Evolutionary conservation across 1,284 basidiomycete genomes (phyloP), one percentile per base, ranked within the genome.

Genomic region (Anthracocystis setariae): DNA sequence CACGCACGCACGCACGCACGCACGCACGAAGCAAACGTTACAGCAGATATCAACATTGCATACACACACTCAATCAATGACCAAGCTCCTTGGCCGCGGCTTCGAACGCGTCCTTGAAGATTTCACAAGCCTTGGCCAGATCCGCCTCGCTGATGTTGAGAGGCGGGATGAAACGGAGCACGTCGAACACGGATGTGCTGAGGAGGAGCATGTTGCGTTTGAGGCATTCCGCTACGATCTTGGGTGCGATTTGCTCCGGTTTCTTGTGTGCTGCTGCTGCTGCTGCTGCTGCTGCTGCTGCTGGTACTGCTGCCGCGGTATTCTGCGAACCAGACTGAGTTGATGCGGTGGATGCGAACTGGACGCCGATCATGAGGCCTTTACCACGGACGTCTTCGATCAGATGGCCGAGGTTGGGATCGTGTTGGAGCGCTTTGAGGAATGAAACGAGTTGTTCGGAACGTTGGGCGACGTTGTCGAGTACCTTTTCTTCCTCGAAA

Each of bases 351-450:
- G 48, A n/a, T n/a, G n/a, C 39, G 45, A 82, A 81, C 51, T 82
- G 80, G 23, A 82, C 64, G 12, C 79, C 80, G 20, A 82, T 73
- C 80, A 82, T 82, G 5, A 82, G 66, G 9, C 80, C 80, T 10
- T 46, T 43, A 4, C 80, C 80, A 12, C 80, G 77, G n/a, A 82
- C 48, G 35, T 79, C 72, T 51, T 82, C 75, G 60, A 82, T 82
- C 5, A 77, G 46, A 35, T 68, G 54, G 18, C 77, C 79, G 45
- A 58, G 57, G 8, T 64, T 49, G 13, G 70, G 45, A 15, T 62
- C 66, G 18, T 73, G 40, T 23, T 66, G 55, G 24, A 82, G 58
- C 9, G 15, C 21, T 2, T 62, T 33, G 13, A 82, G 71, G 51
- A 76, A 76, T 20, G 52, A 54, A 12, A 80, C 29, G 15, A 82